Base-by-base conservation (phyloP, 176 grass and related monocot genomes). In the Musa itinerans region DNA sequence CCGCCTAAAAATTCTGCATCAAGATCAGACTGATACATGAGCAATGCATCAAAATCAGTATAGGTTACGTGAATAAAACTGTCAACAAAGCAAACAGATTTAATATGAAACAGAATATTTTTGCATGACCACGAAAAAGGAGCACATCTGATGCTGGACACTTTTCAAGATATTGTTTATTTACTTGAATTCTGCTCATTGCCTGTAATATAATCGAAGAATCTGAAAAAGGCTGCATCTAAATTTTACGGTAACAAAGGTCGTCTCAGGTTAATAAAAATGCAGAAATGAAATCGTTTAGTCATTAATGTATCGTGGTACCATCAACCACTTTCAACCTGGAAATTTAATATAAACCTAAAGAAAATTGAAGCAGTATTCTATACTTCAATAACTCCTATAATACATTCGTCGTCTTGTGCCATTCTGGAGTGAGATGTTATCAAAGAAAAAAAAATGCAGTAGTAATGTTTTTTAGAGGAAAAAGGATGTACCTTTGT, bases 401-500 rank as follows among this genome's bases (percentile, higher is more conserved):
- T 10, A 50, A 15, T 17, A 19, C 43, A n/a, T 9, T 14, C 21
- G 25, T 11, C 21, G 21, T 16, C 10, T 70, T 50, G 49, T 70
- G 4, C 7, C 68, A 70, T 52, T 70, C 34, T 51, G 27, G 15
- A 12, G 50, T n/a, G 15, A 3, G 15, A 70, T 50, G 43, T 20
- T n/a, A 70, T 10, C 23, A 58, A 5, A 58, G 55, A 58, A 65
- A 65, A 10, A 34, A 6, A 43, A 43, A 43, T 43, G 34, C 3
- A 43, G 34, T 43, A 43, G 34, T 43, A 25, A 68, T 68, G 65
- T 11, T 9, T 22, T 34, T 29, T 34, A 15, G 16, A 68, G 27
- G 15, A 68, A 8, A 14, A 68, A 51, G 59, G 1, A 22, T 53
- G 17, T 76, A 99, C 96, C 96, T 99, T 99, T 78, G 91, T 99